Base-by-base conservation (phyloP, 192 early-diverging fungal genomes). In the Coemansia sp. region DNA sequence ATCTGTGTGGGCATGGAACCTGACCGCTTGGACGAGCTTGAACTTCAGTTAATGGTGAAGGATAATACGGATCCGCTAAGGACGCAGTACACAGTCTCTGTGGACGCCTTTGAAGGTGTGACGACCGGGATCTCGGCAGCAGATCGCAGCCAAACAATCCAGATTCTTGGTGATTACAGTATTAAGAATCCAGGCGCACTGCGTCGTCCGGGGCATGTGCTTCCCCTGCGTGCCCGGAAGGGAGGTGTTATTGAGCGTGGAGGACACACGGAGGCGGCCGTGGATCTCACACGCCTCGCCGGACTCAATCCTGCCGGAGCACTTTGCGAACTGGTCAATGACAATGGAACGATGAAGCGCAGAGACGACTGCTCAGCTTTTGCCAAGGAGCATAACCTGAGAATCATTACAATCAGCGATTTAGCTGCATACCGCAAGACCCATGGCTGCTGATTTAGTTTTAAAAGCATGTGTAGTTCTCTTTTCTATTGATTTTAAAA, bases 101-200 rank as follows among this genome's bases (percentile, higher is more conserved):
- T 96, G 5, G 96, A 99, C 65, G 92, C 89, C 27, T 81, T 85
- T 7, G 83, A 88, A 62, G 85, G 88, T 18, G 93, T 93, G n/a
- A 93, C 93, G 5, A 99, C 97, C 6, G 97, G 96, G 18, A 98
- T 99, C 57, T 96, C 94, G 5, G 97, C 95, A 0, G 84, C 86
- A 54, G 97, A 97, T 73, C 88, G 97, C 30, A 84, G 93, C 51
- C 69, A 82, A 49, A 98, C 97, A 4, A 85, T 89, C 25, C 65
- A 82, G 0, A 85, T 89, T 2, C 73, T 99, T 18, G 93, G 94
- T 7, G 83, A 94, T 71, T 86, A 88, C 16, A 68, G 68, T 14
- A 81, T 83, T 55, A 85, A 85, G 22, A 57, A 72, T 22, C 87
- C 89, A 0, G 49, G 71, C 27, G 91, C 92, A 47, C 92, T 99